phyloP scores from a whole-genome alignment of 495 filamentous ascomycete species.

The Aspergillus baeticus region DNA sequence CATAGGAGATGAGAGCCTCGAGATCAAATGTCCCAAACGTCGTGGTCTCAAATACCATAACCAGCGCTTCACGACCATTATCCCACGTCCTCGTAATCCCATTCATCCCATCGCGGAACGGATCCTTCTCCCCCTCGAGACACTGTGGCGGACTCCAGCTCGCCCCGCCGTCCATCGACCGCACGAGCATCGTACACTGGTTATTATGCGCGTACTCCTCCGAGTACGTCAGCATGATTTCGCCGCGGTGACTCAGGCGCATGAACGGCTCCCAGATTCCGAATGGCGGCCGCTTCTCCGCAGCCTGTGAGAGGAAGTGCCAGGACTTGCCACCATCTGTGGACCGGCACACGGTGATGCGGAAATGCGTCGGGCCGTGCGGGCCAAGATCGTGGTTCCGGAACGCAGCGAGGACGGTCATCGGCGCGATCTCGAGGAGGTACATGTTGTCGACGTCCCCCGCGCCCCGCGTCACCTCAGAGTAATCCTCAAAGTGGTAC shows the following conservation, averaged over 20 bases:
- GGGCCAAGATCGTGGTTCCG: slow-evolving; percentile 56
- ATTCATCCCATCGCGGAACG: slow-evolving; percentile 60
- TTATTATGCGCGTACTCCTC: slow-evolving; percentile 53
- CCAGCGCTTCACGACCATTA: slow-evolving; percentile 44
- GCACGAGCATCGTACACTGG: slow-evolving; percentile 59
- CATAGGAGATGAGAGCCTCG: slow-evolving; percentile 55
- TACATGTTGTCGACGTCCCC: slow-evolving; percentile 61
- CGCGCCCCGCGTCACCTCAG: slow-evolving; percentile 36
- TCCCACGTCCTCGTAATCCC: slow-evolving; percentile 47
- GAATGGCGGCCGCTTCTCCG: slow-evolving; percentile 37
- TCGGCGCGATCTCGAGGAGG: slow-evolving; percentile 50
- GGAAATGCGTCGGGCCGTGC: slow-evolving; percentile 46
- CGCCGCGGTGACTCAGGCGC: slow-evolving; percentile 45
- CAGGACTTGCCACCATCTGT: slow-evolving; percentile 52
- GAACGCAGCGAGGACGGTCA: slow-evolving; percentile 54
- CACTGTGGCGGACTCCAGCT: slow-evolving; percentile 48
- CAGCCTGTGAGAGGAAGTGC: slow-evolving; percentile 55
- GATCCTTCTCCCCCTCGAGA: slow-evolving; percentile 45
- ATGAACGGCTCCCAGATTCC: slow-evolving; percentile 65
- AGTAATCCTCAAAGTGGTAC: slow-evolving; percentile 32
- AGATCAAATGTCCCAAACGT: slow-evolving; percentile 50
- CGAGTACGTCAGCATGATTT: slow-evolving; percentile 59
- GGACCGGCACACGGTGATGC: slow-evolving; percentile 60
- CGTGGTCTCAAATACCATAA: slow-evolving; percentile 61
- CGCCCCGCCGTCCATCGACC: slow-evolving; percentile 52